Conservation (phyloP, 768 basidiomycete species). For the Boletus patriciae region DNA sequence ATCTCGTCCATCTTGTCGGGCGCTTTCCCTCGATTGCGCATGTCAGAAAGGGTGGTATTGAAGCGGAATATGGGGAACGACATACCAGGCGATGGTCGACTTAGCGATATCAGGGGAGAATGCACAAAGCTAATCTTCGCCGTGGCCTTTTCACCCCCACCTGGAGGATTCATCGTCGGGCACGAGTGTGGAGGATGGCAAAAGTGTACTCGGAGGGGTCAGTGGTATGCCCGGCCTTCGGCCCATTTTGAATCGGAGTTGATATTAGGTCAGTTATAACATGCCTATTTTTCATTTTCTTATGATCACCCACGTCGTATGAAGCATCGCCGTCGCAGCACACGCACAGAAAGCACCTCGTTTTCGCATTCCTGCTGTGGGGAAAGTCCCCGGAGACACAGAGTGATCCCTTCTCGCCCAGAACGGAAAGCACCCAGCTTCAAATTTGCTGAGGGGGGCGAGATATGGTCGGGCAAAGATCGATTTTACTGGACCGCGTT, state of each 20-base stretch:
- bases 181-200: not conserved
- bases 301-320: constrained; percentile 46
- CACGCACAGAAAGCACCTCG: constrained; percentile 58
- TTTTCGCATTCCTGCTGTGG: constrained; percentile 66
- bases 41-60: not conserved
- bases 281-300: constrained; percentile 27
- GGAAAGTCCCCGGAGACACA: constrained; percentile 94
- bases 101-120: constrained; percentile 27
- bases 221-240: not conserved
- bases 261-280: constrained; percentile 7
- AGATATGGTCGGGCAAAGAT: constrained; percentile 49
- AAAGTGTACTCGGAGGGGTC: not conserved
- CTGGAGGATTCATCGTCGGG: constrained; percentile 20
- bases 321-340: constrained; percentile 89
- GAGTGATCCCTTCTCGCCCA: constrained; percentile 56
- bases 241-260: constrained; percentile 24
- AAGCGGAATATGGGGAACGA: not conserved
- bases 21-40: constrained; percentile 43
- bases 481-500: constrained; percentile 37
- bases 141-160: constrained; percentile 11
- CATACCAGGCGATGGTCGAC: constrained; percentile 26
- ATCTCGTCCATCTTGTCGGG: constrained; percentile 64
- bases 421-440: constrained; percentile 72
- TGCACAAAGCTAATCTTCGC: constrained; percentile 25
- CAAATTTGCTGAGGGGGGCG: constrained; percentile 66